Evolutionary conservation across 1,284 basidiomycete species (phyloP), one percentile per base, ranked within the genome.

Genomic region (Cystobasidiaceae sp.): DNA sequence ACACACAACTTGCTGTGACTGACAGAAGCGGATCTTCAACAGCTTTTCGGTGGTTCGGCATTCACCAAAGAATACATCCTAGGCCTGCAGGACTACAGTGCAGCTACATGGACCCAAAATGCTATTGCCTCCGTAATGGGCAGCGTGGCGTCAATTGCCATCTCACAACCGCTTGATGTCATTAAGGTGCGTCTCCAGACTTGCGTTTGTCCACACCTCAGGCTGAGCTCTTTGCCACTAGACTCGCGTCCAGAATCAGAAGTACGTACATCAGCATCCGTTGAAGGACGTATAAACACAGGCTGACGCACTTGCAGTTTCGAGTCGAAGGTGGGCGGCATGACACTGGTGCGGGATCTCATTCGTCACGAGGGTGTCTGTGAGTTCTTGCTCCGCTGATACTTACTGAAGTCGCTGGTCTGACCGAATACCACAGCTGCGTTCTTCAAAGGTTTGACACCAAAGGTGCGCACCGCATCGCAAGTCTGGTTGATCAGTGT

Each of bases 1-100:
- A n/a, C n/a, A n/a, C n/a, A n/a, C n/a, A n/a, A n/a, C n/a, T n/a
- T n/a, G n/a, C n/a, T n/a, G n/a, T n/a, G n/a, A n/a, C n/a, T n/a
- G n/a, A n/a, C n/a, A n/a, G n/a, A n/a, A n/a, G n/a, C n/a, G n/a
- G n/a, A n/a, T n/a, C n/a, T n/a, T n/a, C n/a, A n/a, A 64, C 45
- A 93, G 90, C 86, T 96, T 55, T 98, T 98, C 75, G 94, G 94
- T 76, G 94, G 91, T 48, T 94, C 91, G 3, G 93, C 94, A 1
- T 83, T 86, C 60, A 91, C 93, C 39, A 97, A 98, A 78, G 93
- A 97, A 74, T 93, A 93, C 77, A 77, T 92, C 54, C 90, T 97
- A 73, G 86, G 89, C 56, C 84, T 97, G 9, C 78, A 83, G 52
- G 93, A 97, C 78, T 97, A 92, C 81, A 87, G 85, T 61, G 84